Evolutionary conservation across 805 yeast species (phyloP).

Genomic region (Priceomyces medius): DNA sequence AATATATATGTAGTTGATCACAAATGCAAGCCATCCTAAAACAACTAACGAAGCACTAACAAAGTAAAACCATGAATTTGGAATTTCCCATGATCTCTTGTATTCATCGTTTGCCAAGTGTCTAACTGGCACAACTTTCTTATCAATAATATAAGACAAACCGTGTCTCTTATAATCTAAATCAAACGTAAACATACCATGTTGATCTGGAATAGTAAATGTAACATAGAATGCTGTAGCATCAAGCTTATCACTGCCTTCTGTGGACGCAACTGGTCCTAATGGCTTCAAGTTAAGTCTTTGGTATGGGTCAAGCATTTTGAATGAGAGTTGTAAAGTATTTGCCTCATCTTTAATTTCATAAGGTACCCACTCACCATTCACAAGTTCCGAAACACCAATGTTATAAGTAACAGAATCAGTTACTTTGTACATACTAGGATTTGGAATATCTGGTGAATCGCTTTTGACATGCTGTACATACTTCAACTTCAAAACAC

Average conservation of each 20-base stretch:
- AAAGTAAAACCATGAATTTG: conserved; percentile 91
- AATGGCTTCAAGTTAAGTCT: conserved; percentile 60
- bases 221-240: conserved; percentile 46
- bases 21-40: conserved; percentile 73
- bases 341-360: conserved; percentile 34
- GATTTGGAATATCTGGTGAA: conserved; percentile 40
- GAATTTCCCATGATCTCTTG: conserved; percentile 87
- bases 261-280: conserved; percentile 33
- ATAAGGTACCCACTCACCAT: conserved; percentile 70
- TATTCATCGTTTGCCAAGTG: conserved; percentile 96
- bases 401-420: conserved; percentile 62
- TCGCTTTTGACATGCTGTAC: conserved; percentile 56
- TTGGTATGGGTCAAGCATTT: conserved; percentile 93
- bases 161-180: conserved; percentile 81
- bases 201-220: conserved; percentile 88
- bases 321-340: conserved; percentile 78
- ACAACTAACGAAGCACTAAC: conserved; percentile 69
- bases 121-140: conserved; percentile 76
- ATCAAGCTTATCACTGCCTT: conserved; percentile 43
- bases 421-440: conserved; percentile 63
- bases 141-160: conserved; percentile 61
- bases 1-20: conserved; percentile 57
- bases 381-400: conserved; percentile 45
- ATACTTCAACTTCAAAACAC: conserved; percentile 56
- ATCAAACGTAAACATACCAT: conserved; percentile 90